Evolutionary conservation across 306 rosid genomes (phyloP), one percentile per base, ranked within the genome.

Genomic region (Castanea crenata): DNA sequence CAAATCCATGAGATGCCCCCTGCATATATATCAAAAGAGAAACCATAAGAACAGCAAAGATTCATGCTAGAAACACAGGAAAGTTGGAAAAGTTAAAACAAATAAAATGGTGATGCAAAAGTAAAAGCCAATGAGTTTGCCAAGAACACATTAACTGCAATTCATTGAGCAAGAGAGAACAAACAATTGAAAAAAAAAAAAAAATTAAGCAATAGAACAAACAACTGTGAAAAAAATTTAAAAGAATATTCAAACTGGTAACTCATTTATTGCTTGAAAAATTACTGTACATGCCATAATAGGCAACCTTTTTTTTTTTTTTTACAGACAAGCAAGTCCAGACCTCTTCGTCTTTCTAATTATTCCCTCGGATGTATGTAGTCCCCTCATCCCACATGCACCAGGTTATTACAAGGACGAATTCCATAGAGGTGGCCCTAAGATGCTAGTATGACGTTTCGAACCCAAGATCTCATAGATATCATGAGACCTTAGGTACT

Each of bases 1-100:
- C 92, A 86, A 76, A 55, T 74, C 90, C 83, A 75, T 5, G 41
- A 35, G 41, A 35, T 5, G 8, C 41, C 41, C 41, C 7, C 8
- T 35, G 41, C 41, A 35, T 35, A 35, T 5, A 35, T 2, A 35
- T 35, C 41, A 1, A 35, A 5, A 5, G 41, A 1, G 41, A 5
- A 35, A 35, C 41, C 2, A 2, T 6, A 35, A 5, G 41, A 35
- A 35, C 41, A 35, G 41, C 41, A 5, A 34, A 34, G 38, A 34
- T 34, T 34, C 38, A 64, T 0, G 46, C 20, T 25, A 46, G 52
- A 27, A 29, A 57, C 63, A 29, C 34, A 62, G 19, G 69, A 13
- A 5, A 27, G 35, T 5, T 29, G n/a, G 2, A 29, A 27, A 25
- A 62, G 0, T 63, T 44, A 63, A 63, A 5, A 9, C 10, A 64